Conservation (phyloP, 2,329 filamentous ascomycete species). For the Trichophyton equinum region DNA sequence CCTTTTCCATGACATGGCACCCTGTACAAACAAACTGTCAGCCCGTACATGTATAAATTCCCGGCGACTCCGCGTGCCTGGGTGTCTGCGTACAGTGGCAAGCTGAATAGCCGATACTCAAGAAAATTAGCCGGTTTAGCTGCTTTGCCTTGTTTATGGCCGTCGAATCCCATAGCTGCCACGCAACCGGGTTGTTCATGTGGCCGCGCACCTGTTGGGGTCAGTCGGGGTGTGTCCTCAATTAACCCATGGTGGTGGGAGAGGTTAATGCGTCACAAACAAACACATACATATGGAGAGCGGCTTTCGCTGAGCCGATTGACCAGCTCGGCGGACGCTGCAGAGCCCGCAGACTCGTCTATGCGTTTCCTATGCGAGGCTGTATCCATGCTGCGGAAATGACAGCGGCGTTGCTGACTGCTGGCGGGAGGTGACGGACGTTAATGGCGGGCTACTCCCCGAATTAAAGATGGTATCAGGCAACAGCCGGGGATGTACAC, state of each 20-base stretch:
- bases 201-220: constrained; percentile 53
- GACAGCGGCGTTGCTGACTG: background rate
- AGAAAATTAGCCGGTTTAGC: constrained; percentile 78
- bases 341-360: background rate
- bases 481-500: background rate
- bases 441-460: background rate
- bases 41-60: background rate
- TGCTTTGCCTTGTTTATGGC: constrained; percentile 63
- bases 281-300: constrained; percentile 53
- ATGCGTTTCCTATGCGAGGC: background rate
- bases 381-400: background rate
- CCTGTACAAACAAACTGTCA: constrained; percentile 34
- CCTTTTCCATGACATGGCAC: constrained; percentile 82
- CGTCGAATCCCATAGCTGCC: constrained; percentile 77
- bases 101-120: constrained; percentile 89
- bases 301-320: constrained; percentile 50
- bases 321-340: constrained; percentile 26
- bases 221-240: background rate
- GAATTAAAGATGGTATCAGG: background rate
- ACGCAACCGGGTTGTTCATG: constrained; percentile 69
- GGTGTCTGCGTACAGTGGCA: constrained; percentile 63
- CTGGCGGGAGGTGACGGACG: background rate
- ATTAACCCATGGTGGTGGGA: background rate
- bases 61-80: background rate
- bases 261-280: background rate